A percentile compares a stretch with the other conserved stretches of the same genome.
Conservation (phyloP, 2,329 filamentous ascomycete genomes). For the Apiospora marii region DNA sequence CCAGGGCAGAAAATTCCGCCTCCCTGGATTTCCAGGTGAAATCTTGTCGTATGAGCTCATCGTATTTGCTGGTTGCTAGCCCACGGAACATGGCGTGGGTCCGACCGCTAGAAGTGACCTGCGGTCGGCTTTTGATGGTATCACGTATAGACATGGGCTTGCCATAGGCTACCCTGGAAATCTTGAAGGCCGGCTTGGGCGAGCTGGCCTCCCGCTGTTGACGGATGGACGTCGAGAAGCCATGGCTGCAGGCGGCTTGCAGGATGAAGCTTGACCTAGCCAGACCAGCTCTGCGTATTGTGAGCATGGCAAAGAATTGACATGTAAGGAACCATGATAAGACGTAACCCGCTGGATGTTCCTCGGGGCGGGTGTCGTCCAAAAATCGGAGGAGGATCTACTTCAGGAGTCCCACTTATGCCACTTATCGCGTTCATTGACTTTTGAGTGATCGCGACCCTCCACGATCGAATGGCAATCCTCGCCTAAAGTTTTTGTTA, state of each 20-base stretch:
- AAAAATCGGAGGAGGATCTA: not conserved
- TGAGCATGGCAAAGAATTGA: constrained; percentile 38
- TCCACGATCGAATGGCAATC: not conserved
- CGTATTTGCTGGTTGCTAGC: constrained; percentile 43
- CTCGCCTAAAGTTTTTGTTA: not conserved
- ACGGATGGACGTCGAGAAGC: constrained; percentile 35
- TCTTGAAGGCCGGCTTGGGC: not conserved
- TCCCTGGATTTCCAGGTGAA: constrained; percentile 36
- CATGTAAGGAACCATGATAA: constrained; percentile 37
- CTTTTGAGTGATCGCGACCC: constrained; percentile 5
- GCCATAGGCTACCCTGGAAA: not conserved
- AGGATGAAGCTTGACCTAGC: constrained; percentile 36
- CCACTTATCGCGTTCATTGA: constrained; percentile 17
- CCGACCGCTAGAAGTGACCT: not conserved
- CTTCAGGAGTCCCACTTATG: not conserved
- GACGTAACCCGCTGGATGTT: not conserved
- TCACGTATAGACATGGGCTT: not conserved
- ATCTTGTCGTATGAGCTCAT: constrained; percentile 42
- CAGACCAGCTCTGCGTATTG: constrained; percentile 35
- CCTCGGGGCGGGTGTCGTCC: not conserved
- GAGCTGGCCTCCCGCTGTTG: not conserved
- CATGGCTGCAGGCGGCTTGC: constrained; percentile 32
- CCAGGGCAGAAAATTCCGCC: constrained; percentile 44
- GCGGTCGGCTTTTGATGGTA: not conserved
- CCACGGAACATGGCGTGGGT: constrained; percentile 38